Evolutionary conservation across 768 basidiomycete species (phyloP).

Genomic region (Russula emetica): DNA sequence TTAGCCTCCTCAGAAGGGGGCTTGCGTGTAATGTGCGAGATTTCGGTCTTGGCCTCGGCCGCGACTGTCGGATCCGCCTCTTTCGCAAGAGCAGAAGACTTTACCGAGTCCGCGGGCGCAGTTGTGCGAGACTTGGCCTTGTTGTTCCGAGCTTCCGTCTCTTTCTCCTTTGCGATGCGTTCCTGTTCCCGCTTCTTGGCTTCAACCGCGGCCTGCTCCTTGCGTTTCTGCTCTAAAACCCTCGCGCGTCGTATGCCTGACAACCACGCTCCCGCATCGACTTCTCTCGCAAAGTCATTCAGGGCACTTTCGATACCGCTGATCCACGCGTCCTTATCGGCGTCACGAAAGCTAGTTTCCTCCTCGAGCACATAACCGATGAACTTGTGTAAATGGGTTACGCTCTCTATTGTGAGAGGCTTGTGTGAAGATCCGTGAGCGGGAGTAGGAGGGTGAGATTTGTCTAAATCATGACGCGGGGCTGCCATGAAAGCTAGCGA

Average conservation of each 20-base stretch:
- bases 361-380: conserved; percentile 18
- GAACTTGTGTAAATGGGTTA: conserved; percentile 15
- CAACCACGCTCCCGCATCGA: conserved; percentile 19
- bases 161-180: conserved; percentile 21
- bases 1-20: conserved; percentile 13
- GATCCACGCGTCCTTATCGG: conserved; percentile 18
- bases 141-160: conserved; percentile 8
- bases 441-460: not conserved
- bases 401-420: conserved; percentile 18
- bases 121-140: conserved; percentile 14
- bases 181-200: conserved; percentile 17
- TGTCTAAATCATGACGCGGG: not conserved
- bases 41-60: conserved; percentile 14
- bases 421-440: not conserved
- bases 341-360: conserved; percentile 19
- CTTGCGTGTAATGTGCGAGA: not conserved
- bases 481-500: conserved; percentile 16
- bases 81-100: conserved; percentile 3
- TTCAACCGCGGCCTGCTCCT: conserved; percentile 2
- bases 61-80: not conserved
- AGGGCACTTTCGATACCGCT: conserved; percentile 17
- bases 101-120: not conserved
- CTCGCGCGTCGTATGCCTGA: conserved; percentile 17
- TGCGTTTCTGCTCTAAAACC: conserved; percentile 6
- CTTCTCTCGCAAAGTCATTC: conserved; percentile 15